Percentiles rank a stretch among this genome's conserved stretches.
phyloP scores from a whole-genome alignment of 2,329 filamentous ascomycete genomes.

The Dactylellina leptospora region DNA sequence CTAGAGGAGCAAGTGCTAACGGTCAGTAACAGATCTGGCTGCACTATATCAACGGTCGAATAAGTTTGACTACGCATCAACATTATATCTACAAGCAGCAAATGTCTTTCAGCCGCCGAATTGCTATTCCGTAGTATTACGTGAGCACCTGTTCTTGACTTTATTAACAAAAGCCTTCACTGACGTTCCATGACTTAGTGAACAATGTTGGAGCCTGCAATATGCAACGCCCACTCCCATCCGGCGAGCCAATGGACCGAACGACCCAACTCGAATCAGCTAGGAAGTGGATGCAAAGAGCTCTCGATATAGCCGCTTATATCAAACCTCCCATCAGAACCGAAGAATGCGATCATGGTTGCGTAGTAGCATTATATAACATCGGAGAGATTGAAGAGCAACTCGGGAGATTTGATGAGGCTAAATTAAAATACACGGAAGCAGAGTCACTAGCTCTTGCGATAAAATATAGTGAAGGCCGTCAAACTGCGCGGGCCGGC shows the following conservation, averaged over 20 bases:
- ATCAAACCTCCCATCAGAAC: slow-evolving; percentile 74
- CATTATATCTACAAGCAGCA: slow-evolving; percentile 85
- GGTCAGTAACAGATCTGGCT: slow-evolving; percentile 69
- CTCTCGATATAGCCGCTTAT: slow-evolving; percentile 72
- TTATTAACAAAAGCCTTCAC: not conserved
- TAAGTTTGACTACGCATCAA: slow-evolving; percentile 81
- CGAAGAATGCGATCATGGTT: slow-evolving; percentile 83
- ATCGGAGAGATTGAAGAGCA: slow-evolving; percentile 84
- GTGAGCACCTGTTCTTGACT: slow-evolving; percentile 63
- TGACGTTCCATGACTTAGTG: slow-evolving; percentile 52
- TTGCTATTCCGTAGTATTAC: slow-evolving; percentile 83
- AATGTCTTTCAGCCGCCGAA: slow-evolving; percentile 70
- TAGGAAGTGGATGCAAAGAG: slow-evolving; percentile 80
- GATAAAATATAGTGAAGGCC: slow-evolving; percentile 58
- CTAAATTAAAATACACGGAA: slow-evolving; percentile 74
- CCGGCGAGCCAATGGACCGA: slow-evolving; percentile 63
- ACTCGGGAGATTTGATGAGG: slow-evolving; percentile 71
- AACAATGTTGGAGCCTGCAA: slow-evolving; percentile 51
- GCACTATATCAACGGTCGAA: slow-evolving; percentile 77
- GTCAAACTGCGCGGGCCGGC: slow-evolving; percentile 27
- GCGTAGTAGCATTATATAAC: slow-evolving; percentile 84
- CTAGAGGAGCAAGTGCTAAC: too few relatives aligned
- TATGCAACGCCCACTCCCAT: slow-evolving; percentile 48
- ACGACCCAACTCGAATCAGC: slow-evolving; percentile 69
- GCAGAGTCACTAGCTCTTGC: slow-evolving; percentile 69